Conservation (phyloP, 257 asterid species). For the Nicotiana noctiflora region DNA sequence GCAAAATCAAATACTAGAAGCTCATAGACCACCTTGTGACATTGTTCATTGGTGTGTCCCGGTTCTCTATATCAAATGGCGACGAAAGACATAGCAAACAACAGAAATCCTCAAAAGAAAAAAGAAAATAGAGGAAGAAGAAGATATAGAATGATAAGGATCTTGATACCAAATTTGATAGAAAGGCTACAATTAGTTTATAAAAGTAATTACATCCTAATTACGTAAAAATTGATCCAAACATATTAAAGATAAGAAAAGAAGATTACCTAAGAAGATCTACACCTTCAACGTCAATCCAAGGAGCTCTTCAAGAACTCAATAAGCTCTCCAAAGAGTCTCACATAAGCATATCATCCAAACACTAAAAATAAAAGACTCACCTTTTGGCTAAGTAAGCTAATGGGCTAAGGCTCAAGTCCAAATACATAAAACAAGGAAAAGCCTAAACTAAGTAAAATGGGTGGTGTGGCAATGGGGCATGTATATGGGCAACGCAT, state of each 20-base stretch:
- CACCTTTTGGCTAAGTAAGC: not conserved
- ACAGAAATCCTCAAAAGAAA: not conserved
- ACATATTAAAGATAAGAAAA: not conserved
- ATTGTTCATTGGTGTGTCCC: no score
- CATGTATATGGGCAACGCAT: not conserved
- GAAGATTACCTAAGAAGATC: not conserved
- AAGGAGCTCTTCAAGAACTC: not conserved
- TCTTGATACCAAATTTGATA: not conserved
- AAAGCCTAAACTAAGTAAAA: not conserved
- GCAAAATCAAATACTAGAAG: no score
- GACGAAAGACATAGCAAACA: not conserved
- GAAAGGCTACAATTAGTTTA: not conserved
- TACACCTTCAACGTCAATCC: not conserved
- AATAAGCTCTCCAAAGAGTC: not conserved
- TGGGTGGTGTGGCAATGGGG: not conserved
- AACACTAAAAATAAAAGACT: not conserved
- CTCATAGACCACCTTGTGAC: no score
- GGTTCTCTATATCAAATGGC: no score
- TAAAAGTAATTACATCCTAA: not conserved
- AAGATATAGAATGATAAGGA: not conserved
- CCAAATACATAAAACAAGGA: not conserved
- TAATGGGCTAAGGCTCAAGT: not conserved
- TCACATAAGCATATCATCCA: not conserved
- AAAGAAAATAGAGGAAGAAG: not conserved
- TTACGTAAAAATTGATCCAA: not conserved